phyloP scores from a whole-genome alignment of 306 rosid species.

The Pterocarpus macrocarpus region DNA sequence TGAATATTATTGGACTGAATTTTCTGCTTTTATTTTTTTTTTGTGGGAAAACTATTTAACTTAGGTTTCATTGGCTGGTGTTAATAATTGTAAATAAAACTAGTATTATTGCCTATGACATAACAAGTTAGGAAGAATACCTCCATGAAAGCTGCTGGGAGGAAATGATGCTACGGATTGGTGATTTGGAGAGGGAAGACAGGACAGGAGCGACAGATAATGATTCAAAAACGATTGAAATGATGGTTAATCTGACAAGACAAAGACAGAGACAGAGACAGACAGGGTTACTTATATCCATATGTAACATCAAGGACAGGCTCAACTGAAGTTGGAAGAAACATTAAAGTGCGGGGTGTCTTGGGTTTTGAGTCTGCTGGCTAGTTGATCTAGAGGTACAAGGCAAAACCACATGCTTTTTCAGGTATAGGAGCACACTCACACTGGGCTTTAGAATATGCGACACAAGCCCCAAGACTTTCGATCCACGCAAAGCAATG shows the following conservation, averaged over 20 bases:
- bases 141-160: conserved; percentile 48
- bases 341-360: conserved; percentile 38
- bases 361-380: conserved; percentile 44
- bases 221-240: conserved; percentile 35
- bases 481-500: conserved; percentile 59
- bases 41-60: neutral
- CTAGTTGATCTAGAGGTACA: conserved; percentile 39
- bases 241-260: conserved; percentile 27
- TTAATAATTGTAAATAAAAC: neutral
- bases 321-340: conserved; percentile 47
- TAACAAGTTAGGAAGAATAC: conserved; percentile 39
- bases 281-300: conserved; percentile 38
- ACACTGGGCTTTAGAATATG: conserved; percentile 43
- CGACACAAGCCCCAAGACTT: conserved; percentile 59
- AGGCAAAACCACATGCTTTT: conserved; percentile 44
- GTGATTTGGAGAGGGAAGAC: conserved; percentile 28
- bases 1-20: conserved; percentile 22
- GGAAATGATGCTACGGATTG: conserved; percentile 29
- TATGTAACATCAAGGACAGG: conserved; percentile 38
- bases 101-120: neutral
- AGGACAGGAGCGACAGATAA: conserved; percentile 9
- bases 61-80: neutral
- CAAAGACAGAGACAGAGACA: conserved; percentile 2
- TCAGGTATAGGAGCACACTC: conserved; percentile 40
- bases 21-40: neutral